These are phyloP conservation scores for Stevia rebaudiana DNA, from an alignment of 140 eudicot species.

Conservation along the genomic window DNA sequence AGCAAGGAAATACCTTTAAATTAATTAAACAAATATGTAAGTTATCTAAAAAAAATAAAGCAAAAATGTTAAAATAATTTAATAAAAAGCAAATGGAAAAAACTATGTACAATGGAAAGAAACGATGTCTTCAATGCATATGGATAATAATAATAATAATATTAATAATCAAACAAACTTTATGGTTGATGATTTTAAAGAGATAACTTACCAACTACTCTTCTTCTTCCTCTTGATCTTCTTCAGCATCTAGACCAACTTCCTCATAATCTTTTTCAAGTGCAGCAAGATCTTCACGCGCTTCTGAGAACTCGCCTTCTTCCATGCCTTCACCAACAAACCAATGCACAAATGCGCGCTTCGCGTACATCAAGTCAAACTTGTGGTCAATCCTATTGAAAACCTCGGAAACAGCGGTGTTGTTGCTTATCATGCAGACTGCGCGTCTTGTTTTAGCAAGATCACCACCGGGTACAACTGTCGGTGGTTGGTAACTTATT, in stretches of 20 bases:
- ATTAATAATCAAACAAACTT: not conserved
- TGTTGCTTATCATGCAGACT: slow-evolving; percentile 83
- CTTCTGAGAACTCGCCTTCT: slow-evolving; percentile 90
- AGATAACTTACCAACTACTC: slow-evolving; percentile 27
- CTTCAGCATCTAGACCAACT: slow-evolving; percentile 70
- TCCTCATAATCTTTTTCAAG: slow-evolving; percentile 82
- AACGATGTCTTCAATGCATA: not conserved
- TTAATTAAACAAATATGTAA: too few relatives aligned
- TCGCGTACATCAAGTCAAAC: slow-evolving; percentile 67
- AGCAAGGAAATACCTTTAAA: not conserved
- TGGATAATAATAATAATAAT: not conserved
- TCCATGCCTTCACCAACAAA: slow-evolving; percentile 94
- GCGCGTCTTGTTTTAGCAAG: slow-evolving; percentile 76
- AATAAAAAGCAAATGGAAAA: slow-evolving; percentile 1
- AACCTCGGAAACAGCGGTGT: slow-evolving; percentile 77
- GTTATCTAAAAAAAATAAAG: too few relatives aligned
- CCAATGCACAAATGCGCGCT: slow-evolving; percentile 84
- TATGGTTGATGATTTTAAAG: not conserved
- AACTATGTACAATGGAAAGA: not conserved
- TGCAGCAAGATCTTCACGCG: slow-evolving; percentile 86
- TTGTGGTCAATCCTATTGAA: slow-evolving; percentile 68
- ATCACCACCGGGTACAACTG: slow-evolving; percentile 81
- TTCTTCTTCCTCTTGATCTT: slow-evolving; percentile 56
- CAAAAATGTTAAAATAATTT: too few relatives aligned
- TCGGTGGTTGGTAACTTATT: slow-evolving; percentile 64